Base-by-base conservation (phyloP, 78 protist genomes). In the Monocercomonoides exilis region DNA sequence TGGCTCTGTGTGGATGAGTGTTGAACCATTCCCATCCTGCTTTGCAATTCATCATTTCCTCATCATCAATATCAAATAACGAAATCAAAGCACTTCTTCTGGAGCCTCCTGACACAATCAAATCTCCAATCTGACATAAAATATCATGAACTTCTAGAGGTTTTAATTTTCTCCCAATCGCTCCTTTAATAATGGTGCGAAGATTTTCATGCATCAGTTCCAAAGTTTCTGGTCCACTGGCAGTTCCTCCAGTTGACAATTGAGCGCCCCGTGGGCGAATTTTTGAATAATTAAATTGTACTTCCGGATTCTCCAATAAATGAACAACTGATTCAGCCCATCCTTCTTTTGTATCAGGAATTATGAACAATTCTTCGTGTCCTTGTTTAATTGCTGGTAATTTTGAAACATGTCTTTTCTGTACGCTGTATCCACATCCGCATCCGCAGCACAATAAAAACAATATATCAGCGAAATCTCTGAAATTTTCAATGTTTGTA, bases 131-230 rank as follows among this genome's bases (percentile, higher is more conserved):
- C 43, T 32, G 4, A 41, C 82, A 79, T 5, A 79, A 4, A 21
- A 79, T 79, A 41, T 79, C 82, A 21, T 79, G 82, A 6, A 79
- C 82, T 79, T 79, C 82, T 4, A 79, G 82, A 6, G 82, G 82
- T 29, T 4, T 29, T 29, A 79, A 41, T 21, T 79, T 33, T 4
- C 82, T 4, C 43, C 82, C 82, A 21, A 79, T 21, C 6, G 82
- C 82, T 4, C 11, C 11, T 41, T 38, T 6, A 5, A 79, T 29
- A 21, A 79, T 79, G 82, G 42, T 21, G 4, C 82, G 4, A 21
- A 79, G 11, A 54, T 79, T 79, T 33, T 79, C 11, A 41, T 79
- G 82, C 82, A 79, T 79, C 42, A 33, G 4, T 6, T 21, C 45
- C 45, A 79, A 41, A 4, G 82, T 33, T 6, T 79, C 82, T 32